A percentile compares a stretch with the other conserved stretches of the same genome.
Evolutionary conservation across 257 asterid genomes (phyloP).

Genomic region (Voacanga thouarsii): DNA sequence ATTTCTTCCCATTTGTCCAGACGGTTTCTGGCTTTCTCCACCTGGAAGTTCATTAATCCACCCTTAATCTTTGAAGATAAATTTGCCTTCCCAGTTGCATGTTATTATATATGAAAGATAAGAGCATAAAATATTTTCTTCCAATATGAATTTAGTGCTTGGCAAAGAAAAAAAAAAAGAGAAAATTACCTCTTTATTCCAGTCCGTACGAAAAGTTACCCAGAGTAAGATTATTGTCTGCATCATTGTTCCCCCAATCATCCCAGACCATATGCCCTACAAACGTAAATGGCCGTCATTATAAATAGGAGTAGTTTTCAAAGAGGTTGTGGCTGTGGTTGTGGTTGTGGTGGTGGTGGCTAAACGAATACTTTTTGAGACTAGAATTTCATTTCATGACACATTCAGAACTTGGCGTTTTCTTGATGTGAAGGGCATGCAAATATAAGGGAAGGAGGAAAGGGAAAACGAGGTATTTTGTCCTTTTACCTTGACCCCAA

Average conservation of each 20-base stretch:
- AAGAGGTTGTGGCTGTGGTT: no score
- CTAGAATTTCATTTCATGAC: no score
- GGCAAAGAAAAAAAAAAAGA: no score
- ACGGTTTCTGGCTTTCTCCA: conserved; percentile 60
- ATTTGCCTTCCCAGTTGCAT: not conserved
- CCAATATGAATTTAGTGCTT: no score
- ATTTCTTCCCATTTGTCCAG: conserved; percentile 61
- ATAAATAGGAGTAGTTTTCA: no score
- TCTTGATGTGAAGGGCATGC: no score
- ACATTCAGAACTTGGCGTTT: no score
- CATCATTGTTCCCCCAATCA: conserved; percentile 88
- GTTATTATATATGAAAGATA: no score
- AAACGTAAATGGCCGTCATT: not conserved
- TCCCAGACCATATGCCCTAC: conserved; percentile 87
- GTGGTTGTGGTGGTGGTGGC: no score
- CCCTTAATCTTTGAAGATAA: not conserved
- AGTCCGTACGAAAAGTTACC: conserved; percentile 68
- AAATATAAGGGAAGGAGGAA: not conserved
- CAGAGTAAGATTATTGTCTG: conserved; percentile 72
- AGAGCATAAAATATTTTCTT: no score
- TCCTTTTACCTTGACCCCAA: conserved; percentile 55
- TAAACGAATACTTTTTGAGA: no score
- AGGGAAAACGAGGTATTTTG: no score
- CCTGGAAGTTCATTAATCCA: conserved; percentile 36
- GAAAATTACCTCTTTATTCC: conserved; percentile 64